These are phyloP conservation scores for Daedaleopsis sinensis DNA, from an alignment of 768 basidiomycete species.

Conservation along the genomic window DNA sequence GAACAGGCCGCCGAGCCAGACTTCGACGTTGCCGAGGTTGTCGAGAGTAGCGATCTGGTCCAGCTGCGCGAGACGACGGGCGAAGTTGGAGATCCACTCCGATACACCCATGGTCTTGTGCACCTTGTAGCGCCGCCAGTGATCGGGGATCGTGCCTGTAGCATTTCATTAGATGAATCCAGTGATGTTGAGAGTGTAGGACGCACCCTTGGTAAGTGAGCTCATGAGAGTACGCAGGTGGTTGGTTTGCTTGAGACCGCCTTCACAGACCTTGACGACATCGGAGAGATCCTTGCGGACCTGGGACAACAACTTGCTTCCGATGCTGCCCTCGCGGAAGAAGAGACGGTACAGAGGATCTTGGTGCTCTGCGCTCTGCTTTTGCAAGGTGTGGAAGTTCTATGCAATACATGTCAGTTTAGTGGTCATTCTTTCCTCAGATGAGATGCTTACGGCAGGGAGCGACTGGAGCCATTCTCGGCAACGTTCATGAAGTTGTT, in stretches of 20 bases:
- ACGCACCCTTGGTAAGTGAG: conserved; percentile 81
- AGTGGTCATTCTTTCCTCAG: neutral
- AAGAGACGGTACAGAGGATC: conserved; percentile 92
- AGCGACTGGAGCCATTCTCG: conserved; percentile 80
- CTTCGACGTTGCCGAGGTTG: conserved; percentile 68
- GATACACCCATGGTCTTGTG: conserved; percentile 79
- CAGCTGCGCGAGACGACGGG: conserved; percentile 81
- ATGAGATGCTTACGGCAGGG: conserved; percentile 59
- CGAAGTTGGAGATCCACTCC: conserved; percentile 84
- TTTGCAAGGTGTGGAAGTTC: conserved; percentile 66
- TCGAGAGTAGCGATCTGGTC: conserved; percentile 68
- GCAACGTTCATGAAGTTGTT: conserved; percentile 77
- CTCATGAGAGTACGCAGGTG: conserved; percentile 92
- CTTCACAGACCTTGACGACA: conserved; percentile 83
- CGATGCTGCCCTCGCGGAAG: conserved; percentile 83
- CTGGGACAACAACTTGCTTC: conserved; percentile 72
- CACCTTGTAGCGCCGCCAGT: conserved; percentile 92
- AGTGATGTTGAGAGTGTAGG: conserved; percentile 6
- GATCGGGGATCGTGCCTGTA: conserved; percentile 81
- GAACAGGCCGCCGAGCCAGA: conserved; percentile 94
- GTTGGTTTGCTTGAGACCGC: conserved; percentile 93
- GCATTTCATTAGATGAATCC: neutral
- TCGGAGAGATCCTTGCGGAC: conserved; percentile 83
- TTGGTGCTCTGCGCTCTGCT: conserved; percentile 67
- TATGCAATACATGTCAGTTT: conserved; percentile 29